Evolutionary conservation across 2,329 filamentous ascomycete species (phyloP), one percentile per base, ranked within the genome.

Genomic region (Geosmithia putterillii): DNA sequence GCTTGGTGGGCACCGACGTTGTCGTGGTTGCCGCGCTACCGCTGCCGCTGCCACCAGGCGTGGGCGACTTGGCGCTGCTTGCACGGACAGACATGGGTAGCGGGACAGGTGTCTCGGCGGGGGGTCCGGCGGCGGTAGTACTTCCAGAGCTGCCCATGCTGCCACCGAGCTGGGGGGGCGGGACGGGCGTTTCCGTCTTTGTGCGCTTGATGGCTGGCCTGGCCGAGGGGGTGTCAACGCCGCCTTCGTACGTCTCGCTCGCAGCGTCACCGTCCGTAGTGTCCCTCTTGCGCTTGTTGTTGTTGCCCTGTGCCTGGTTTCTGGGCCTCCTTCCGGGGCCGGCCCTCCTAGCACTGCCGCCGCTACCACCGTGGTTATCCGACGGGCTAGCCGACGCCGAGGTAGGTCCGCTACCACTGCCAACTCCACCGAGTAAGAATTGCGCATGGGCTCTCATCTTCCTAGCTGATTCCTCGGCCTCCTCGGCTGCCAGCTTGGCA

Each of bases 401-500:
- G 23, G 23, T 25, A 10, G n/a, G n/a, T n/a, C 23, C 23, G 23
- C 23, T 25, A 10, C 23, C 20, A 14, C 25, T 22, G 17, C 46
- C 50, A n/a, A 53, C 55, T 43, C 53, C 56, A 22, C 61, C 63
- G 45, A 71, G 63, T 48, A 72, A 61, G 21, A 64, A 58, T 42
- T 68, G 63, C 21, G 69, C 70, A 44, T 65, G 60, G 51, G 70
- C 66, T 8, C 62, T 61, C 63, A 75, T 69, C 53, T 73, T 74
- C 15, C 69, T 64, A 15, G 69, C 70, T 8, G 73, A 73, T 50
- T 74, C 70, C 53, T 76, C 73, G 15, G 76, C 77, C 53, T 81
- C 77, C 48, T 80, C 74, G 1, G 74, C 76, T 2, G 77, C 77
- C 50, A 72, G 65, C 50, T 76, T 76, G 12, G 74, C 76, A 49